Evolutionary conservation across 129 eudicot species (phyloP).

Genomic region (carrot (Daucus carota)): DNA sequence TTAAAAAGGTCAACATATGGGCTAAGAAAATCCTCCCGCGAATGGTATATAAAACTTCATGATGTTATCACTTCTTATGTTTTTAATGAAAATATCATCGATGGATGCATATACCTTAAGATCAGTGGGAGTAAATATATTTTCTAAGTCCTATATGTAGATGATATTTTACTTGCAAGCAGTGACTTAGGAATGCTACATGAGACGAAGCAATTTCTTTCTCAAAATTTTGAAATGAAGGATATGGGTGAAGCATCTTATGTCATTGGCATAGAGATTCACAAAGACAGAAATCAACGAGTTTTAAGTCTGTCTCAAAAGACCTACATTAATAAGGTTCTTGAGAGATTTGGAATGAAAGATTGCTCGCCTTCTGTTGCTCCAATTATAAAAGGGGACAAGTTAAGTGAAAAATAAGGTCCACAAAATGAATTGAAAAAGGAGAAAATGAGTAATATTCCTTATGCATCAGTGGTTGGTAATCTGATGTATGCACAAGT

Average conservation of each 20-base stretch:
- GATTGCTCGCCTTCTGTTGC: neutral
- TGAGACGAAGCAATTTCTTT: neutral
- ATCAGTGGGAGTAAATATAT: too few relatives aligned
- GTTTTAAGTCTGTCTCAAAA: neutral
- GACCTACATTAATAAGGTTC: neutral
- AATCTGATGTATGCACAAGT: neutral
- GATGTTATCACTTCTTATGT: neutral
- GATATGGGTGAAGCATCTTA: neutral
- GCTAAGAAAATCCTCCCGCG: neutral
- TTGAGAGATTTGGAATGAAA: neutral
- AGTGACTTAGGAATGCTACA: neutral
- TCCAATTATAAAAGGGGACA: neutral
- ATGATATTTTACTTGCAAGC: neutral
- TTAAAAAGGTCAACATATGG: neutral
- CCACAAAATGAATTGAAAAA: neutral
- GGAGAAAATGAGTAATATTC: neutral
- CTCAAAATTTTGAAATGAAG: neutral
- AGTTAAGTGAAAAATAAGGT: neutral
- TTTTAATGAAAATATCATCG: too few relatives aligned
- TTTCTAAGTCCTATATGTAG: neutral
- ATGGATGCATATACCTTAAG: too few relatives aligned
- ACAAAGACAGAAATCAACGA: neutral
- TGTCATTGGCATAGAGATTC: neutral
- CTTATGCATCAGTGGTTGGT: neutral
- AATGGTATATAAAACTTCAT: neutral